Conservation (phyloP, 169 alveolate genomes). For the Toxoplasma gondii region DNA sequence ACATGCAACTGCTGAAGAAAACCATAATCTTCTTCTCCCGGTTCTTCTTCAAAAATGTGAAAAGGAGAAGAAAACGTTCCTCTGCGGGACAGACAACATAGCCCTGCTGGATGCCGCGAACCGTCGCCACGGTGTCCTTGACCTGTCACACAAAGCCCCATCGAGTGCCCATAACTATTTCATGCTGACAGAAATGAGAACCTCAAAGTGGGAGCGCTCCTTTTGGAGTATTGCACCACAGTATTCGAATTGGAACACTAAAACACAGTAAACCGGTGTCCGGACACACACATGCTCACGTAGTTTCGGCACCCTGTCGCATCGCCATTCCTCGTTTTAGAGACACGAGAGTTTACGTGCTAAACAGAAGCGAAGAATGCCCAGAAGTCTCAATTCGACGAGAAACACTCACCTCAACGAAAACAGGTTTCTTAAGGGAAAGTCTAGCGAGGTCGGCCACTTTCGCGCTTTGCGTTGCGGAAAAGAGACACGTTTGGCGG, state of each 20-base stretch:
- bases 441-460: constrained; percentile 96
- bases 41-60: constrained; percentile 96
- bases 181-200: background rate
- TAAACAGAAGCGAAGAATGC: too few relatives aligned
- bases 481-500: constrained; percentile 97
- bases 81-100: constrained; percentile 97
- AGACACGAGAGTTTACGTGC: too few relatives aligned
- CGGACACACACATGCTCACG: too few relatives aligned
- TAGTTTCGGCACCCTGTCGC: too few relatives aligned
- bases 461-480: constrained; percentile 98
- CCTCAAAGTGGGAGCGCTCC: too few relatives aligned
- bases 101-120: constrained; percentile 96
- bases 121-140: constrained; percentile 88
- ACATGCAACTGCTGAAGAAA: constrained; percentile 97
- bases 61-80: constrained; percentile 94
- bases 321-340: too few relatives aligned
- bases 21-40: constrained; percentile 93
- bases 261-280: too few relatives aligned
- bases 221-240: background rate
- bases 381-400: too few relatives aligned
- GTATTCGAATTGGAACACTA: background rate
- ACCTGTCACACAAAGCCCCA: constrained; percentile 46
- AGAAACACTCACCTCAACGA: constrained; percentile 86
- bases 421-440: constrained; percentile 94
- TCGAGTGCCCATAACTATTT: background rate